phyloP scores from a whole-genome alignment of 805 yeast genomes.

The Sugiyamaella floridensis region DNA sequence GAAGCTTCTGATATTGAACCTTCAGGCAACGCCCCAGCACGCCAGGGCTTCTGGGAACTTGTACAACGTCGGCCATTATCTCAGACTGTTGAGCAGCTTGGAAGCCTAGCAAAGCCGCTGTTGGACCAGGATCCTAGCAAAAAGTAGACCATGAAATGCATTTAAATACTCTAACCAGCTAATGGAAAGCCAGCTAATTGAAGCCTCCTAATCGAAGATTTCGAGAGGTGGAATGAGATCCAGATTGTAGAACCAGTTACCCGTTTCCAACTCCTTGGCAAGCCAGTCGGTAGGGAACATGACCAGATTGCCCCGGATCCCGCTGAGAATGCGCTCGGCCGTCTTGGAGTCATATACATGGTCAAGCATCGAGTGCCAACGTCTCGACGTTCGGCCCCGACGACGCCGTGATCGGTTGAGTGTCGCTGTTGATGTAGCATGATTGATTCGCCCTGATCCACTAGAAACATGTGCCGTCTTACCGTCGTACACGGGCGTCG shows the following conservation, averaged over 20 bases:
- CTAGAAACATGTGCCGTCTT: neutral
- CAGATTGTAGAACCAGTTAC: slow-evolving; percentile 91
- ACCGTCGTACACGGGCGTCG: neutral
- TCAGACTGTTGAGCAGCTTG: slow-evolving; percentile 69
- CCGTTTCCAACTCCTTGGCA: slow-evolving; percentile 71
- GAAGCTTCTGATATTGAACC: slow-evolving; percentile 34
- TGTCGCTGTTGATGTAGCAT: neutral
- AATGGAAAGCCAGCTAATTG: neutral
- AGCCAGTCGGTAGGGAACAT: slow-evolving; percentile 93
- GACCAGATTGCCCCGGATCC: slow-evolving; percentile 81
- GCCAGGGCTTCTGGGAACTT: slow-evolving; percentile 71
- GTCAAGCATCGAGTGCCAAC: slow-evolving; percentile 21
- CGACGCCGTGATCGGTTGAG: slow-evolving; percentile 11
- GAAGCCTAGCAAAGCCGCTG: slow-evolving; percentile 33
- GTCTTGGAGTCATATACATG: slow-evolving; percentile 63
- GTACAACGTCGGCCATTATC: slow-evolving; percentile 75
- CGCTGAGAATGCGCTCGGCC: slow-evolving; percentile 63
- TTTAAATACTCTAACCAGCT: neutral
- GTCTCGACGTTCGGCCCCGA: slow-evolving; percentile 10
- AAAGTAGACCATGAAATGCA: neutral
- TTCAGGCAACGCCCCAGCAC: slow-evolving; percentile 22
- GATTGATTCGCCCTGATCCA: neutral
- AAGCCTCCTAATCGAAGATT: slow-evolving; percentile 56
- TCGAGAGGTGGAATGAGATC: slow-evolving; percentile 95
- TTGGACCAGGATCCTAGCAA: neutral